Conservation (phyloP, 2,329 filamentous ascomycete genomes). For the Cladorrhinum sp. region DNA sequence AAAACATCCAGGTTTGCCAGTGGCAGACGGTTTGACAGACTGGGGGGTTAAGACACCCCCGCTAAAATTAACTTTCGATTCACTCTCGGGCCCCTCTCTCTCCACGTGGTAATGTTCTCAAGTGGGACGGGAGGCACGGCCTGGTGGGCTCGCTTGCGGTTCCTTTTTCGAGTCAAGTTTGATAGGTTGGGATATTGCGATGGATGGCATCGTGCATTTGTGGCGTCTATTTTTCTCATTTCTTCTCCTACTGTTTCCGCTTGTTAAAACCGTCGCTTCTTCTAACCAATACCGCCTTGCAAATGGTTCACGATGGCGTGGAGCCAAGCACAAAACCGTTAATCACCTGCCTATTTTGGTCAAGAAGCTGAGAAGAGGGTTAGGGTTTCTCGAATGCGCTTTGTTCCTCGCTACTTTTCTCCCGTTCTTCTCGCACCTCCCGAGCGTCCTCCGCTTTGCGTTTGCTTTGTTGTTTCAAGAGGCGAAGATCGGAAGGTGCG, state of each 20-base stretch:
- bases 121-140: background rate
- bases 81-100: background rate
- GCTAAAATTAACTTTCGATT: background rate
- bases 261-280: constrained; percentile 1
- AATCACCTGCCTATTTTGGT: background rate
- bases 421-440: background rate
- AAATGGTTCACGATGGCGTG: background rate
- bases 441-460: background rate
- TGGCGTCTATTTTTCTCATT: background rate
- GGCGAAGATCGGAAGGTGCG: background rate
- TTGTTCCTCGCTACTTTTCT: background rate
- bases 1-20: too few species aligned
- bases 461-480: background rate
- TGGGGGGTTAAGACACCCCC: too few species aligned
- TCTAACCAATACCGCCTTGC: background rate
- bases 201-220: background rate
- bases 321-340: background rate
- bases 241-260: background rate
- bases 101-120: background rate
- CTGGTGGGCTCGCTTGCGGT: background rate
- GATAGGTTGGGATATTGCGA: background rate
- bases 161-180: background rate
- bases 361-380: background rate
- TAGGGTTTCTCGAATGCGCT: background rate
- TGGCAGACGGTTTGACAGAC: too few species aligned